Percentiles rank a stretch among this genome's conserved stretches.
Evolutionary conservation across 2,329 filamentous ascomycete genomes (phyloP).

Genomic region (Bertia moriformis): DNA sequence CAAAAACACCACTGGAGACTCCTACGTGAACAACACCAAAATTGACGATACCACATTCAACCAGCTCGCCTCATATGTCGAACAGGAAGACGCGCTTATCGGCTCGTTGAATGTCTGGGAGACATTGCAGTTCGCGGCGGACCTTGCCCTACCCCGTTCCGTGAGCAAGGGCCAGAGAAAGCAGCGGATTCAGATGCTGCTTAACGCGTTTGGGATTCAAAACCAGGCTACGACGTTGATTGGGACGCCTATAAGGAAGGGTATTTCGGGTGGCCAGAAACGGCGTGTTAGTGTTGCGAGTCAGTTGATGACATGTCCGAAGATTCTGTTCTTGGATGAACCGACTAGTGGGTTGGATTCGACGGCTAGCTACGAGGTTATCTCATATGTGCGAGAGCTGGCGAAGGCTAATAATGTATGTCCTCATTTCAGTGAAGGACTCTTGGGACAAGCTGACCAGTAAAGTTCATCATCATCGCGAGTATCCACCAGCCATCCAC

Average conservation of each 20-base stretch:
- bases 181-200: conserved; percentile 47
- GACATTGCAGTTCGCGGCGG: conserved; percentile 65
- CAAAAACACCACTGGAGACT: conserved; percentile 33
- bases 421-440: conserved; percentile 1
- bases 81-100: conserved; percentile 76
- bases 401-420: conserved; percentile 51
- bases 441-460: not conserved
- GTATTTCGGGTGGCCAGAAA: conserved; percentile 76
- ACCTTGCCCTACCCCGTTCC: conserved; percentile 38
- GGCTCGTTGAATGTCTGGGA: conserved; percentile 69
- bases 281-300: conserved; percentile 65
- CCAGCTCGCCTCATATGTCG: conserved; percentile 61
- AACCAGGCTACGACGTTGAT: conserved; percentile 58
- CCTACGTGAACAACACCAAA: conserved; percentile 47
- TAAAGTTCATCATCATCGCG: conserved; percentile 61
- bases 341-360: conserved; percentile 76
- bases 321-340: conserved; percentile 71
- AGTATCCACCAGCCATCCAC: conserved; percentile 80
- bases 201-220: conserved; percentile 60
- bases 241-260: conserved; percentile 70
- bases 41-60: conserved; percentile 41
- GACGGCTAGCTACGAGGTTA: conserved; percentile 60
- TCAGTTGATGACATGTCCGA: conserved; percentile 67
- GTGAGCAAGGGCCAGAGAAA: conserved; percentile 37
- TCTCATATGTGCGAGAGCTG: conserved; percentile 55